phyloP scores from a whole-genome alignment of 257 asterid species.

The Paulownia fortunei region DNA sequence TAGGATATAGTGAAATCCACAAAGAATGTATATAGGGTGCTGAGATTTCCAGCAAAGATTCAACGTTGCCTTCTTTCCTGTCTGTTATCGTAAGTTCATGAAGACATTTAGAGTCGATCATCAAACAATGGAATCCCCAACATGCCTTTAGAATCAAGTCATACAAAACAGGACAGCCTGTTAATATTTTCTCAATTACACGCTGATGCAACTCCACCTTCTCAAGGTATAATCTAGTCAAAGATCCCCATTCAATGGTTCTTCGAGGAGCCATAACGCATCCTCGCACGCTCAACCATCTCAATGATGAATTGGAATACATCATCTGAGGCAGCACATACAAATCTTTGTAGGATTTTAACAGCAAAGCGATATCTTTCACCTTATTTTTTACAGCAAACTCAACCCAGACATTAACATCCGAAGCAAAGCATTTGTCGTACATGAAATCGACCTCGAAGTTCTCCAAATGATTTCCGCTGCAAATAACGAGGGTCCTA shows the following conservation, averaged over 20 bases:
- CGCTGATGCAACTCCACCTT: not conserved
- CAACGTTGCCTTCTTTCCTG: not conserved
- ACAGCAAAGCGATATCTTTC: not conserved
- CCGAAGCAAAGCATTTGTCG: not conserved
- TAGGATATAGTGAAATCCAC: not conserved
- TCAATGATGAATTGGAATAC: conserved; percentile 14
- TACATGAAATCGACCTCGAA: not conserved
- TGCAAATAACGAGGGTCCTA: not conserved
- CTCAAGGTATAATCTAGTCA: not conserved
- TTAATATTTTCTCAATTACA: not conserved
- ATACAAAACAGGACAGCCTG: conserved; percentile 22
- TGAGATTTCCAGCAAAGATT: conserved; percentile 10
- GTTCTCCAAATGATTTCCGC: not conserved
- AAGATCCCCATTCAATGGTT: conserved; percentile 7
- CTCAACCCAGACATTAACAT: conserved; percentile 6
- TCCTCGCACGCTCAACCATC: not conserved
- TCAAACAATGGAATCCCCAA: no score
- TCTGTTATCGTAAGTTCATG: not conserved
- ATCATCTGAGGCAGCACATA: conserved; percentile 15
- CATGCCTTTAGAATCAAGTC: not conserved
- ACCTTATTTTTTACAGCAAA: conserved; percentile 16
- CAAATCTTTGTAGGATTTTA: not conserved
- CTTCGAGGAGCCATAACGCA: not conserved
- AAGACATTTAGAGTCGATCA: not conserved
- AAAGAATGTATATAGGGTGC: conserved; percentile 21